Evolutionary conservation across 2,329 filamentous ascomycete genomes (phyloP), one percentile per base, ranked within the genome.

Genomic region (Aspergillus persii): DNA sequence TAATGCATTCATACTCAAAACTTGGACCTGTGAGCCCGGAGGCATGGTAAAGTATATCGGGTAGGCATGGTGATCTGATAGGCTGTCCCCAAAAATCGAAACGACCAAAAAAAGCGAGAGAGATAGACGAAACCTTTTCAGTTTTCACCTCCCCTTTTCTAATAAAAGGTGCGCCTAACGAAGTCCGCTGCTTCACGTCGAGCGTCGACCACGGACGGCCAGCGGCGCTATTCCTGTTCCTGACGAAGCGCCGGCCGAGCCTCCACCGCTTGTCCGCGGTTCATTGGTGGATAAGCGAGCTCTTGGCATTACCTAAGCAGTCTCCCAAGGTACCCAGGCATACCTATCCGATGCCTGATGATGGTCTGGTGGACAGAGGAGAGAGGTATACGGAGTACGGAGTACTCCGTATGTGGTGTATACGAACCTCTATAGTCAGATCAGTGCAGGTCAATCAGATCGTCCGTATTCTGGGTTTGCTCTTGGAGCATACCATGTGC

Each of bases 181-280:
- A 31, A 50, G 49, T 9, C 11, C 30, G 44, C 44, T 47, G 44
- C 44, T 47, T 47, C 44, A 47, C 23, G 11, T 47, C n/a, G 7
- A 12, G 6, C 41, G 15, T 29, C 12, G 30, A 53, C 29, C 51
- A 50, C 26, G 50, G 46, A 50, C 33, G 15, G 33, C 23, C 47
- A 31, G 31, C 8, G 50, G 55, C 68, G 62, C 69, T 71, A 71
- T 55, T 39, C 69, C 70, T 71, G 70, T 72, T 72, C 70, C 70
- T 72, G 69, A 63, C 46, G 15, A 27, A 41, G 36, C 12, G 36
- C 36, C 15, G 36, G 36, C 3, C 36, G 50, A 27, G 48, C 58
- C 56, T 53, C 64, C 66, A 66, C 60, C 9, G 8, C 3, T 47
- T 51, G 55, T n/a, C 61, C 63, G 56, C 59, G 60, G 59, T 64